Evolutionary conservation across 1,284 basidiomycete genomes (phyloP).

Genomic region (Pyrrhoderma lamaoense): DNA sequence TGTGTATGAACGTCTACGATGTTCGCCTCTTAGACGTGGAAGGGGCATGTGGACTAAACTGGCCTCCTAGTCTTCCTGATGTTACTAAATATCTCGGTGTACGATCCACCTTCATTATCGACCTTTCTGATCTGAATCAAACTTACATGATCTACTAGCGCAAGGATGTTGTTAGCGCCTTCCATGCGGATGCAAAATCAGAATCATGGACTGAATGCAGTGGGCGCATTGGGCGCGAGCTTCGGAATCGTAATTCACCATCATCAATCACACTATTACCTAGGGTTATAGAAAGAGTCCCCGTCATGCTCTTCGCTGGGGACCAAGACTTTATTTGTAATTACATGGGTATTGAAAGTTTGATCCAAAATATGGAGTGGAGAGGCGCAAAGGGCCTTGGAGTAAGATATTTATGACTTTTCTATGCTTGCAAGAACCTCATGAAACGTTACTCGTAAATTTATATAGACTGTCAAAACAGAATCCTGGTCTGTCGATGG

Average conservation of each 20-base stretch:
- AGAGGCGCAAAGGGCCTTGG: constrained; percentile 73
- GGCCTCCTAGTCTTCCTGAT: constrained; percentile 85
- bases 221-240: constrained; percentile 55
- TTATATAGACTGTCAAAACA: constrained; percentile 57
- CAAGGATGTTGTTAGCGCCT: constrained; percentile 69
- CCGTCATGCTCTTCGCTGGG: constrained; percentile 88
- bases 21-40: constrained; percentile 77
- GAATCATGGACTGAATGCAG: constrained; percentile 90
- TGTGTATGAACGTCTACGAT: constrained; percentile 95
- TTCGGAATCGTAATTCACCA: constrained; percentile 51
- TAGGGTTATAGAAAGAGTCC: constrained; percentile 68
- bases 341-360: constrained; percentile 82
- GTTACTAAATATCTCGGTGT: constrained; percentile 80
- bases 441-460: constrained; percentile 6
- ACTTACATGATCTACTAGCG: constrained; percentile 39
- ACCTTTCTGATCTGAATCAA: constrained; percentile 5
- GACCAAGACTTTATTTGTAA: constrained; percentile 98
- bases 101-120: constrained; percentile 27
- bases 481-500: constrained; percentile 79
- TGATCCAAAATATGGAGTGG: constrained; percentile 84
- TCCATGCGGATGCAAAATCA: constrained; percentile 78
- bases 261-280: constrained; percentile 80
- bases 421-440: too few relatives aligned
- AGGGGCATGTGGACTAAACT: constrained; percentile 97
- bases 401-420: constrained; percentile 39